Percentiles rank a stretch among this genome's conserved stretches.
Conservation (phyloP, 176 grass and related monocot species). For the Coix lacrymajobi region DNA sequence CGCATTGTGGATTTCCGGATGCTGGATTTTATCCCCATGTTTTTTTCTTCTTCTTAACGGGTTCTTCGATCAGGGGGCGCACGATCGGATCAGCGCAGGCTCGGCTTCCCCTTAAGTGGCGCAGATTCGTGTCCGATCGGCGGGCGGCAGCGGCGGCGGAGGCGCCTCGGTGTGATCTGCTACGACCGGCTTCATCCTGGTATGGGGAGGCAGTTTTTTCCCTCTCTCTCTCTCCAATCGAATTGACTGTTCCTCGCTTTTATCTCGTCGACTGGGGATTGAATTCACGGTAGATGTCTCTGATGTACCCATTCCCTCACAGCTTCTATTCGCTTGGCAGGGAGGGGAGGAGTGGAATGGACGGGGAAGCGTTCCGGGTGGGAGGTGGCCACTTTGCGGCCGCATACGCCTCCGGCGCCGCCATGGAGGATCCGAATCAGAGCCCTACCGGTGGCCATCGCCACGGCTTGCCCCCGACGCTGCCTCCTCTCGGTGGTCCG, state of each 20-base stretch:
- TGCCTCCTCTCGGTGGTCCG: too few species aligned
- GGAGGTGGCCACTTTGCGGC: background rate
- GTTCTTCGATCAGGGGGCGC: background rate
- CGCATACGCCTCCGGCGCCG: background rate
- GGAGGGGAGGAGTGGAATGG: slow-evolving; percentile 23
- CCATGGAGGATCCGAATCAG: background rate
- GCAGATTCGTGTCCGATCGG: background rate
- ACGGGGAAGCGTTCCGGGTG: slow-evolving; percentile 14
- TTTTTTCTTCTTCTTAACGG: background rate
- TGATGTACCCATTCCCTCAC: background rate
- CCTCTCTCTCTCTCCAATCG: background rate
- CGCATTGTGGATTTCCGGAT: background rate
- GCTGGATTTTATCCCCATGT: background rate
- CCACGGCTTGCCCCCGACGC: too few species aligned
- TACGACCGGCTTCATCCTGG: background rate
- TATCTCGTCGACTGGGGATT: background rate
- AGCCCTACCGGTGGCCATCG: too few species aligned
- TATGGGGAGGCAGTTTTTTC: background rate
- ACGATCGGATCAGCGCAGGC: background rate
- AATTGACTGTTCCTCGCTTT: background rate
- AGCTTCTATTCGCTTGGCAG: background rate
- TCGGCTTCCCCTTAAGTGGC: too few species aligned
- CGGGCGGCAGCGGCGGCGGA: background rate
- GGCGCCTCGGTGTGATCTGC: background rate
- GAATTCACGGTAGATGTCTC: background rate